phyloP scores from a whole-genome alignment of 2,329 filamentous ascomycete genomes.

The Cercospora canescens region DNA sequence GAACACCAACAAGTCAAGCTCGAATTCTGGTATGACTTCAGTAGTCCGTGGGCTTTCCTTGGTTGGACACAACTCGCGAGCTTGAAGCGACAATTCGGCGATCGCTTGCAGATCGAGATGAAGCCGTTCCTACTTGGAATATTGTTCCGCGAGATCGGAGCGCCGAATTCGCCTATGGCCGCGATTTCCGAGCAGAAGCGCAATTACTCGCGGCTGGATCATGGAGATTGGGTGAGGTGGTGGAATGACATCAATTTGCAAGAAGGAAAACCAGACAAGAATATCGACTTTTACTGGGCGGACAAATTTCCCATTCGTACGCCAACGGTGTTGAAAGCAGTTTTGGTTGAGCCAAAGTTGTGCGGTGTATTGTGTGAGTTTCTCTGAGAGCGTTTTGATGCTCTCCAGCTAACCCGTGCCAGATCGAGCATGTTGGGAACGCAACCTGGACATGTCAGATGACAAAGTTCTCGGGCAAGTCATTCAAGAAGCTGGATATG shows the following conservation, averaged over 20 bases:
- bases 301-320: conserved; percentile 27
- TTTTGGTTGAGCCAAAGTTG: conserved; percentile 19
- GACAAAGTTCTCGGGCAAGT: conserved; percentile 21
- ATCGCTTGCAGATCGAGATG: conserved; percentile 22
- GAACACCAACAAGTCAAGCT: conserved; percentile 20
- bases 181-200: conserved; percentile 25
- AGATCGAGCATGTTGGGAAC: conserved; percentile 29
- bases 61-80: conserved; percentile 25
- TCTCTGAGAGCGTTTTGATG: background rate
- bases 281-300: conserved; percentile 26
- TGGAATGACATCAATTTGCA: conserved; percentile 28
- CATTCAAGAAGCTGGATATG: conserved; percentile 21
- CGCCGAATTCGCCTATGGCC: conserved; percentile 22
- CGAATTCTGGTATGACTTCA: conserved; percentile 29
- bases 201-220: conserved; percentile 23
- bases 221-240: conserved; percentile 26
- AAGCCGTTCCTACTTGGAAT: conserved; percentile 28
- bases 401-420: background rate
- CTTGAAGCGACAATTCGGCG: conserved; percentile 21
- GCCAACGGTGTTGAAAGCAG: conserved; percentile 21
- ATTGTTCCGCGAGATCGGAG: conserved; percentile 28
- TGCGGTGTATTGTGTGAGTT: conserved; percentile 21
- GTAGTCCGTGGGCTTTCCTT: conserved; percentile 25
- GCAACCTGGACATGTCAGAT: conserved; percentile 27
- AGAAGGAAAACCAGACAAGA: conserved; percentile 19